Percentiles rank a stretch among this genome's conserved stretches.
Conservation (phyloP, 176 grass and related monocot species). For the Oryza glaberrima region DNA sequence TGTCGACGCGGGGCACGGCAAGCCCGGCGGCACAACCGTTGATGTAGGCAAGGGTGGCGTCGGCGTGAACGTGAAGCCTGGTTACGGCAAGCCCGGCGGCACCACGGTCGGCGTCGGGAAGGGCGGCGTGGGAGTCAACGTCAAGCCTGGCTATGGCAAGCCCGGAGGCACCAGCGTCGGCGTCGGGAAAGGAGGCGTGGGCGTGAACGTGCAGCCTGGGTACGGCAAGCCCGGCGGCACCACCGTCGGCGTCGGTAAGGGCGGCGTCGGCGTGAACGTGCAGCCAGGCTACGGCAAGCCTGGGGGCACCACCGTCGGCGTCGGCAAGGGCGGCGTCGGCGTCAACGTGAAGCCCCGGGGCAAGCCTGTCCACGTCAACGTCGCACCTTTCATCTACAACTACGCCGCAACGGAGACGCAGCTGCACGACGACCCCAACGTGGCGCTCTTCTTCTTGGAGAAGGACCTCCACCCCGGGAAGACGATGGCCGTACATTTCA, state of each 20-base stretch:
- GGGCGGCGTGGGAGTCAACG: slow-evolving; percentile 37
- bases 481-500: slow-evolving; percentile 65
- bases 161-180: slow-evolving; percentile 35
- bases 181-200: slow-evolving; percentile 56
- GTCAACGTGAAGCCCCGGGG: slow-evolving; percentile 51
- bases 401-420: slow-evolving; percentile 73
- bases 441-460: slow-evolving; percentile 78
- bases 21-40: slow-evolving; percentile 46
- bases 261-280: slow-evolving; percentile 56
- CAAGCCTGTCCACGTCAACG: slow-evolving; percentile 21
- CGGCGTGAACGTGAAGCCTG: slow-evolving; percentile 40
- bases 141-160: slow-evolving; percentile 45
- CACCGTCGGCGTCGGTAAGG: slow-evolving; percentile 39
- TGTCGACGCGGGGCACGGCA: slow-evolving; percentile 50
- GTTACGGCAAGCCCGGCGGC: slow-evolving; percentile 48
- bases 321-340: slow-evolving; percentile 45
- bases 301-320: slow-evolving; percentile 47
- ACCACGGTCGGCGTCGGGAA: slow-evolving; percentile 26
- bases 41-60: slow-evolving; percentile 49
- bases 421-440: slow-evolving; percentile 61
- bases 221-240: slow-evolving; percentile 55
- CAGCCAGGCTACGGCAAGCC: slow-evolving; percentile 50
- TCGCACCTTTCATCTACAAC: neutral
- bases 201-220: slow-evolving; percentile 48
- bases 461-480: slow-evolving; percentile 62